phyloP scores from a whole-genome alignment of 148 eudicot species.

The Rhododendron ferrugineum region DNA sequence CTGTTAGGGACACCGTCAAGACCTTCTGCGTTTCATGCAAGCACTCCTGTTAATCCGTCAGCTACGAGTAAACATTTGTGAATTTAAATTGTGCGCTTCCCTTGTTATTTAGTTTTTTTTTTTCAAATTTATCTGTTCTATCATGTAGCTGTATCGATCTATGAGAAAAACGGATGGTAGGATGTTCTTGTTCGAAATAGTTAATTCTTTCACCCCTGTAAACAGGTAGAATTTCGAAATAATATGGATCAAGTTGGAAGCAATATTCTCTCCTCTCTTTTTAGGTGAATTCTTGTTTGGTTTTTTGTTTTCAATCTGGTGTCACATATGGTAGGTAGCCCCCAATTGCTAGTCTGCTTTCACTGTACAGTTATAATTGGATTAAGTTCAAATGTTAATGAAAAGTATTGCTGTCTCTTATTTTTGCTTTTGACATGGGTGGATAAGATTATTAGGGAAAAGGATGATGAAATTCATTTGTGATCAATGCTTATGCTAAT shows the following conservation, averaged over 20 bases:
- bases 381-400: background rate
- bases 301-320: background rate
- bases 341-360: background rate
- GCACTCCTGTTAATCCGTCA: constrained; percentile 33
- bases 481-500: background rate
- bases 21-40: constrained; percentile 72
- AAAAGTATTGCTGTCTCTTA: background rate
- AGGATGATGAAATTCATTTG: background rate
- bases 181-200: background rate
- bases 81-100: background rate
- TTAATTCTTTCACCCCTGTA: constrained; percentile 11
- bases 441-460: background rate
- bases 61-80: constrained; percentile 22
- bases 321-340: background rate
- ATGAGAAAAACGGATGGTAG: background rate
- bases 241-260: background rate
- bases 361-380: background rate
- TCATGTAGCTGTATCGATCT: constrained; percentile 5
- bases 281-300: background rate
- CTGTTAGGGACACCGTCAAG: constrained; percentile 54
- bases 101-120: background rate
- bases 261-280: background rate
- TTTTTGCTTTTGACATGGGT: background rate
- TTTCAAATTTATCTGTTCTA: background rate
- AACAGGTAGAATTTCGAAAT: constrained; percentile 2